phyloP scores from a whole-genome alignment of 306 rosid genomes.

The Pterocarpus macrocarpus region DNA sequence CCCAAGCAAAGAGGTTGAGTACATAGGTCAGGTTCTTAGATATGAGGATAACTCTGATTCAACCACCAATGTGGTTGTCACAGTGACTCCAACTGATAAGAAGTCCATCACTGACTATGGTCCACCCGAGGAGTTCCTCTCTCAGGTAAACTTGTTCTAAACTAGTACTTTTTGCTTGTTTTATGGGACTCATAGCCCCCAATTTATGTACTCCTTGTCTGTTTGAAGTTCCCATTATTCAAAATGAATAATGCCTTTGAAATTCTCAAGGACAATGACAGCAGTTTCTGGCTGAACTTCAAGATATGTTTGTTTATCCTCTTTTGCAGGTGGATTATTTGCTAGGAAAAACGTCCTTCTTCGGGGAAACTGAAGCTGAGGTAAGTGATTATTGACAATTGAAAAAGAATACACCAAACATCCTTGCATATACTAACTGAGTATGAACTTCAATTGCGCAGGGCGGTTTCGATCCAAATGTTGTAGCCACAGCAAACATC shows the following conservation, averaged over 20 bases:
- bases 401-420: not conserved
- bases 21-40: slow-evolving; percentile 85
- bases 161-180: not conserved
- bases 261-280: not conserved
- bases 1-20: slow-evolving; percentile 91
- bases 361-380: slow-evolving; percentile 93
- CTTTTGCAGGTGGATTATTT: slow-evolving; percentile 78
- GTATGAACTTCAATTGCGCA: slow-evolving; percentile 46
- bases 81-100: slow-evolving; percentile 80
- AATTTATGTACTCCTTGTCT: not conserved
- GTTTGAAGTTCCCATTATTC: not conserved
- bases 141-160: slow-evolving; percentile 55
- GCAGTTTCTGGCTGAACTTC: slow-evolving; percentile 36
- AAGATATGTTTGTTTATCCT: slow-evolving; percentile 29
- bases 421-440: slow-evolving; percentile 25
- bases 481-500: slow-evolving; percentile 87
- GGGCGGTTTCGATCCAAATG: slow-evolving; percentile 93
- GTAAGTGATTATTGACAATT: slow-evolving; percentile 51
- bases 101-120: slow-evolving; percentile 87
- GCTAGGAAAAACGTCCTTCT: slow-evolving; percentile 92
- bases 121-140: slow-evolving; percentile 81
- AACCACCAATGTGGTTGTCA: slow-evolving; percentile 72
- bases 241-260: not conserved
- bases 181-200: not conserved
- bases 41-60: slow-evolving; percentile 91